A percentile compares a stretch with the other conserved stretches of the same genome.
Conservation (phyloP, 495 filamentous ascomycete genomes). For the Viridothelium virens region DNA sequence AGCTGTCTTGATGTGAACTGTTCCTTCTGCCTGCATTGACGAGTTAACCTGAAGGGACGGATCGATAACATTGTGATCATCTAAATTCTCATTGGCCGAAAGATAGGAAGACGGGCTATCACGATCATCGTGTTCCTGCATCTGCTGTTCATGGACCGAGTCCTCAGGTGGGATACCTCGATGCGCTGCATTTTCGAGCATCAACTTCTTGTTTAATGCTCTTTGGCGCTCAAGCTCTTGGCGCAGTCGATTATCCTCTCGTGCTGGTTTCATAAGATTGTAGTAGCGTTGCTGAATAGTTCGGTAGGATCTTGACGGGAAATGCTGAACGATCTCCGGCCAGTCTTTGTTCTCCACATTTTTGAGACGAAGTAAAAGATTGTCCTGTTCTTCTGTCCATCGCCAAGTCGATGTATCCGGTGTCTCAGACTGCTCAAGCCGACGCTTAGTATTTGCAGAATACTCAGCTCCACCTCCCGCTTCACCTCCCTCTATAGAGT, state of each 20-base stretch:
- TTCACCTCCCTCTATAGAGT: background rate
- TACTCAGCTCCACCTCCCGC: background rate
- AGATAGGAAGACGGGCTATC: background rate
- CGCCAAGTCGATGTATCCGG: background rate
- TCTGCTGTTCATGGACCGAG: background rate
- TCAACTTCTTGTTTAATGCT: background rate
- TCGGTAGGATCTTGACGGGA: conserved; percentile 14
- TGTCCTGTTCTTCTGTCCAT: conserved; percentile 22
- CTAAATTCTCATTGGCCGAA: background rate
- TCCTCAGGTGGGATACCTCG: background rate
- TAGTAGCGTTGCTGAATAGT: conserved; percentile 1
- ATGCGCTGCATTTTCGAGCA: conserved; percentile 2
- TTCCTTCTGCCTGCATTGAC: too few species aligned
- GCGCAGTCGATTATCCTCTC: background rate
- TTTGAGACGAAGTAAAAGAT: conserved; percentile 23
- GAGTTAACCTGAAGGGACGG: background rate
- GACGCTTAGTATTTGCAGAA: background rate
- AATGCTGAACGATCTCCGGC: conserved; percentile 19
- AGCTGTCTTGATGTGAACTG: too few species aligned
- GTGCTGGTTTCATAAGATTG: conserved; percentile 1
- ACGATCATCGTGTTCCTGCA: too few species aligned
- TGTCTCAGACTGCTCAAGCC: conserved; percentile 1
- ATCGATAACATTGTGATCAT: background rate
- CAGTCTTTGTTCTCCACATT: conserved; percentile 20
- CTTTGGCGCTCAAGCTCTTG: background rate